Evolutionary conservation across 2,329 filamentous ascomycete species (phyloP), one percentile per base, ranked within the genome.

Genomic region (Aspergillus tamarii): DNA sequence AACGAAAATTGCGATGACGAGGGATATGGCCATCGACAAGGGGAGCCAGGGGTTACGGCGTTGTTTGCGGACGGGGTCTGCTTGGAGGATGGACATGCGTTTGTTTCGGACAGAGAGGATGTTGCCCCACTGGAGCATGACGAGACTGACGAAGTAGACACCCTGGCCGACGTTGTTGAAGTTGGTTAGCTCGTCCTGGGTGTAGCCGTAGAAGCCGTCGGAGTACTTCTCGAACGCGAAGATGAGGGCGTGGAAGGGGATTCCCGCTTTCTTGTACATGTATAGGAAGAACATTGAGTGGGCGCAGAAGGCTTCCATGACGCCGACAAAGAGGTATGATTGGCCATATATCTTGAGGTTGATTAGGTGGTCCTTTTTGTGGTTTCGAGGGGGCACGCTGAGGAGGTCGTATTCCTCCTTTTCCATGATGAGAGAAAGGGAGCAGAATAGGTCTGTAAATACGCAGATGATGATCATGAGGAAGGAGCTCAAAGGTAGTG

Each of bases 401-500:
- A 86, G 75, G 0, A 86, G 78, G 59, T 86, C 83, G 60, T 84
- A 85, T 59, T 86, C 84, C 57, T 84, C 82, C 67, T 84, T 83
- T 59, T 86, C 84, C 83, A 85, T 85, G 64, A 85, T 84, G 2
- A 86, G 73, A 0, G 82, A 82, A 0, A 85, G 72, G 0, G 82
- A 82, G 2, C 84, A 73, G 73, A 86, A 85, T 0, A 85, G 73
- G 68, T 85, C 84, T 14, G 84, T 86, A 64, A 86, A 86, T 64
- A 85, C 82, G 61, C 84, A 86, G 57, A 86, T 85, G 65, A 86
- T 84, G 67, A 86, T 86, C 84, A 87, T 87, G 48, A 87, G 78
- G 70, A 87, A 87, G 0, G 84, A 80, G 45, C 78, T 82, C 0
- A 87, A 69, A 0, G 84, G 83, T 0, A 84, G 76, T 0, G 85